Percentiles rank a stretch among this genome's conserved stretches.
Evolutionary conservation across 345 rosid genomes (phyloP).

Genomic region (Laguncularia racemosa): DNA sequence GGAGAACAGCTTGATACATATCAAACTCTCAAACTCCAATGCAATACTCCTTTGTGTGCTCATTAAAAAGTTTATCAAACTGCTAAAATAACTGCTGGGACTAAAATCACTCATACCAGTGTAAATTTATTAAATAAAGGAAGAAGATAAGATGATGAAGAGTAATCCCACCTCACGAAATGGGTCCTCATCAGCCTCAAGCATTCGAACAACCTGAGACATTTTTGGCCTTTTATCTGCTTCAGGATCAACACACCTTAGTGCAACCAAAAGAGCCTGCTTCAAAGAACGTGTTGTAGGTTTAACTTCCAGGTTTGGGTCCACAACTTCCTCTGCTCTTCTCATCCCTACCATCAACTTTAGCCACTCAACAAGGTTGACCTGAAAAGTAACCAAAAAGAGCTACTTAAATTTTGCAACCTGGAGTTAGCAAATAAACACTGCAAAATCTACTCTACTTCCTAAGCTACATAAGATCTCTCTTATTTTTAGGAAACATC

Average conservation of each 20-base stretch:
- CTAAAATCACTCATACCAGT: too few relatives aligned
- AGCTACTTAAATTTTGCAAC: not conserved
- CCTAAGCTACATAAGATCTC: too few relatives aligned
- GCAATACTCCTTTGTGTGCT: too few relatives aligned
- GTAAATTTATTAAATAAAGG: too few relatives aligned
- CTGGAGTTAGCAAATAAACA: too few relatives aligned
- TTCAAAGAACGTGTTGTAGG: conserved; percentile 71
- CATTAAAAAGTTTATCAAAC: too few relatives aligned
- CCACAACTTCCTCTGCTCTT: conserved; percentile 91
- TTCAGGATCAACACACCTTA: conserved; percentile 90
- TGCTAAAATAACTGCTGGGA: too few relatives aligned
- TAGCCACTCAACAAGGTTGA: conserved; percentile 93
- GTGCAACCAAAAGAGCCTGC: conserved; percentile 70
- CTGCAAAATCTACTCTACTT: too few relatives aligned
- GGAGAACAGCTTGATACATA: too few relatives aligned
- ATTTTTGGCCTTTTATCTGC: conserved; percentile 84
- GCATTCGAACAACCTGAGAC: conserved; percentile 86
- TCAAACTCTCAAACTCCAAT: too few relatives aligned
- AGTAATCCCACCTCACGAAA: conserved; percentile 55
- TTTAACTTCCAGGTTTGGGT: conserved; percentile 64
- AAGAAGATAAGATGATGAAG: not conserved
- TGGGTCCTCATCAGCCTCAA: conserved; percentile 80
- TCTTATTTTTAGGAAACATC: not conserved
- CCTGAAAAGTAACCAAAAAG: conserved; percentile 28
- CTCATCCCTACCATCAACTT: conserved; percentile 94